Evolutionary conservation across 2,329 filamentous ascomycete species (phyloP).

Genomic region (Trichoderma semiorbis): DNA sequence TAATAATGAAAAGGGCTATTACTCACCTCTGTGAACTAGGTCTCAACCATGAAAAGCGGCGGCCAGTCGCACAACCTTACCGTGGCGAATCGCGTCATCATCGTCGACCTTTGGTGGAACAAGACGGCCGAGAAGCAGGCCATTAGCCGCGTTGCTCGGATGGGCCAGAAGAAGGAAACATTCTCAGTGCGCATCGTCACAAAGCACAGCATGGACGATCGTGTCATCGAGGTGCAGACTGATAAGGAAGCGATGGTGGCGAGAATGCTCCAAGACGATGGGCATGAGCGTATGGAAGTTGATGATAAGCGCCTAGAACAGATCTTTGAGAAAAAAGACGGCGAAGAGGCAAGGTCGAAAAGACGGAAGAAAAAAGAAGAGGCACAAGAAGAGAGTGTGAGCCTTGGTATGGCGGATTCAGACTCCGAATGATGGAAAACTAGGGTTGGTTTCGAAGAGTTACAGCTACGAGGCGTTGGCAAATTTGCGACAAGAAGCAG

Average conservation of each 20-base stretch:
- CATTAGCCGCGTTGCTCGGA: constrained; percentile 57
- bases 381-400: no score
- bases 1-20: neutral
- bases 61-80: constrained; percentile 41
- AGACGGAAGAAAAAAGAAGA: neutral
- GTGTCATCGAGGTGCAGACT: neutral
- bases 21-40: neutral
- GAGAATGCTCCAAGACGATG: neutral
- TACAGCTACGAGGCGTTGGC: neutral
- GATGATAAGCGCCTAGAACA: neutral
- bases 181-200: neutral
- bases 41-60: constrained; percentile 32
- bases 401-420: neutral
- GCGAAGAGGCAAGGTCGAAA: neutral
- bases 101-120: constrained; percentile 62
- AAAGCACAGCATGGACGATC: neutral
- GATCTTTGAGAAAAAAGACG: neutral
- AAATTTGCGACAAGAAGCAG: neutral
- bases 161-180: constrained; percentile 39
- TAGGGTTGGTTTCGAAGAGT: neutral
- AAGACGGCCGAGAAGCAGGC: constrained; percentile 59
- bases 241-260: neutral
- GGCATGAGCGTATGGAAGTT: neutral
- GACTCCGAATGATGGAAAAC: neutral
- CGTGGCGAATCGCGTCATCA: constrained; percentile 50